Evolutionary conservation across 1,284 basidiomycete genomes (phyloP), one percentile per base, ranked within the genome.

Genomic region (Cutaneotrichosporon cavernicola): DNA sequence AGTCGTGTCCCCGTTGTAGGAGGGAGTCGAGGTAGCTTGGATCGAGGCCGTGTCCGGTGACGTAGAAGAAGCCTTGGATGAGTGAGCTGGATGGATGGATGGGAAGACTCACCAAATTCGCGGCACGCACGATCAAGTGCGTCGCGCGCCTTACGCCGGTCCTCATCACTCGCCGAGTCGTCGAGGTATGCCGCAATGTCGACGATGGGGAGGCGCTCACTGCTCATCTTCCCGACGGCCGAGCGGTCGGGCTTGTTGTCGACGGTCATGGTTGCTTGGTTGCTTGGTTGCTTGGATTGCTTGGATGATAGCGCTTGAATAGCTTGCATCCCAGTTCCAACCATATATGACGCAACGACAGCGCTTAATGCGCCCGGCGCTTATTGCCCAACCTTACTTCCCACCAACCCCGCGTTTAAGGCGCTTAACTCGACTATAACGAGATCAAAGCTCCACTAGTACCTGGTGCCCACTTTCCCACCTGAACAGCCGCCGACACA

Each of bases 61-160:
- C 51, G n/a, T 53, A 53, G 51, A 53, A 53, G 51, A 53, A 53
- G 7, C 51, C 51, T 53, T 13, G 30, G 31, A 18, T 46, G 7
- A 46, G 43, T n/a, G 43, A 26, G 26, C 3, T 3, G 3, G 1
- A 26, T 26, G 26, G 26, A 26, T 26, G 40, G 40, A 43, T 43
- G 18, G 18, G 16, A 46, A 32, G 31, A 30, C 51, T 34, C 18
- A 53, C 51, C 71, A 34, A 72, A 71, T 34, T 89, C 82, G 21
- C 88, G 73, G 73, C 90, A 92, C 14, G 90, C 91, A 0, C 81
- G 74, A 73, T 93, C 90, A 13, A 93, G 79, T 0, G 86, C 85
- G 26, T 83, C 81, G 6, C 89, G 86, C 0, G 85, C 84, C 16
- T 81, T 73, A 36, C 58, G 32, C 21, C 59, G 60, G 40, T 63